These are phyloP conservation scores for Papiliotrema fonsecae DNA, from an alignment of 1,284 basidiomycete species.

Conservation along the genomic window DNA sequence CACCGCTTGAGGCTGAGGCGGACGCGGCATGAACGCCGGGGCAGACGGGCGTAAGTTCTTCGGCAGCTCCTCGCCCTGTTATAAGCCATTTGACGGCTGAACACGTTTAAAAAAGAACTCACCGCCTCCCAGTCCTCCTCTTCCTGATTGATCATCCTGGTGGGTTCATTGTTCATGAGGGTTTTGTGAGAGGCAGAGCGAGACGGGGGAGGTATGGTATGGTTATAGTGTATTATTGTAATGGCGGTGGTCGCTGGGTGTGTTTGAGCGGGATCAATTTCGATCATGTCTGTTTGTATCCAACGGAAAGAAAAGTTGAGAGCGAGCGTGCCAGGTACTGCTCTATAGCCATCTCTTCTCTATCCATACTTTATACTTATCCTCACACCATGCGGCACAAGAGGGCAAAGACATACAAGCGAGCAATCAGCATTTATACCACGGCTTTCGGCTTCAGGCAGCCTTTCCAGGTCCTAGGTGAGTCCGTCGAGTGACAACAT, in stretches of 20 bases:
- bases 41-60: constrained; percentile 1
- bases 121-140: constrained; percentile 35
- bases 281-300: not conserved
- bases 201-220: not conserved
- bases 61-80: not conserved
- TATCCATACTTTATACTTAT: not conserved
- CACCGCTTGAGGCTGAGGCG: not conserved
- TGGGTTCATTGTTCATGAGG: constrained; percentile 1
- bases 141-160: constrained; percentile 1
- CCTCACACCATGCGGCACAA: constrained; percentile 72
- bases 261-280: not conserved
- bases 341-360: not conserved
- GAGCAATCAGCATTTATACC: constrained; percentile 82
- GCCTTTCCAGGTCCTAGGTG: constrained; percentile 84
- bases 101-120: too few relatives aligned
- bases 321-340: not conserved
- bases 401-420: constrained; percentile 83
- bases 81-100: too few relatives aligned
- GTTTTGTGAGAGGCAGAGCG: not conserved
- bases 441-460: constrained; percentile 81
- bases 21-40: constrained; percentile 1
- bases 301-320: constrained; percentile 6
- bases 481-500: constrained; percentile 30
- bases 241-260: too few relatives aligned
- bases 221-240: not conserved